Base-by-base conservation (phyloP, 192 early-diverging fungal genomes). In the Backusella mclennaniae region DNA sequence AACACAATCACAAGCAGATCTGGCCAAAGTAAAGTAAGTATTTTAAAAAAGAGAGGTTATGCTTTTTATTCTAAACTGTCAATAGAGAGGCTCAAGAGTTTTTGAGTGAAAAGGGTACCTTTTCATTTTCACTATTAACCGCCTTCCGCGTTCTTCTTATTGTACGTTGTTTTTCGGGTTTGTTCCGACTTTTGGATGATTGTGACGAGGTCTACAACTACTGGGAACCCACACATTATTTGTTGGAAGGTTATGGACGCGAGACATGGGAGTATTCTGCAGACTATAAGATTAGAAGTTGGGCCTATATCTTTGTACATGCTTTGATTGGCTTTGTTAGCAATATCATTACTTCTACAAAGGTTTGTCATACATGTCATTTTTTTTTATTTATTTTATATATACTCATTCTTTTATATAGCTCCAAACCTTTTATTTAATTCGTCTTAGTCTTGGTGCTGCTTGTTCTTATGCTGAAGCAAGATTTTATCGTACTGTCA, bases 251-350 rank as follows among this genome's bases (percentile, higher is more conserved):
- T 0, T 81, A 79, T 74, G 98, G 97, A 70, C 87, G 95, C 66
- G 94, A 98, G 82, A 98, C 98, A 11, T 99, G 98, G 98, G 98
- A 99, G 79, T 98, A 98, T 79, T 92, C 94, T 3, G 94, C 96
- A 15, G 78, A 92, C n/a, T 96, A 87, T 75, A 90, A 93, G 9
- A 93, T 99, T 53, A 88, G 97, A 38, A 96, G 95, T 14, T 99
- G 94, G 89, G 88, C 86, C 6, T 98, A 94, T 81, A 85, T 95
- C 29, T 79, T 77, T 3, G 19, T 92, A 4, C 89, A 96, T 81
- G 83, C 90, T 9, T 21, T 78, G 14, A 33, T 90, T 31, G 85
- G 82, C 2, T 77, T 79, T 69, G 31, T 87, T 35, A 35, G 88
- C 41, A 85, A 85, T 19, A 67, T 88, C 14, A 77, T 86, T 56